A percentile compares a stretch with the other conserved stretches of the same genome.
phyloP scores from a whole-genome alignment of 768 basidiomycete genomes.

The Kwoniella europaea region DNA sequence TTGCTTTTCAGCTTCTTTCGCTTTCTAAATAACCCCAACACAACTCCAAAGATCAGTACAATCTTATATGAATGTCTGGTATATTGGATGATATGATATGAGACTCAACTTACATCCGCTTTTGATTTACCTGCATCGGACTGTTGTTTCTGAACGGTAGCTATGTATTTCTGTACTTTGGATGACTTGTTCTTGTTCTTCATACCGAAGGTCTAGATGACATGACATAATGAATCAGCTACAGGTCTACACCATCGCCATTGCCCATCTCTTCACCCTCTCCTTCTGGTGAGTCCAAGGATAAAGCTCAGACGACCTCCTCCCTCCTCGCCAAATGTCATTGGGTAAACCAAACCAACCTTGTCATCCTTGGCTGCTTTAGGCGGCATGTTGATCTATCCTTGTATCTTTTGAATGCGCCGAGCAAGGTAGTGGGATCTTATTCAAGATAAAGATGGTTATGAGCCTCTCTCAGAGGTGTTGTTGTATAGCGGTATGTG shows the following conservation, averaged over 20 bases:
- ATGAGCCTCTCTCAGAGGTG: not conserved
- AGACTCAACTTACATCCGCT: conserved; percentile 59
- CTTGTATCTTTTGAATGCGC: conserved; percentile 1
- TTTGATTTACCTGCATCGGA: conserved; percentile 77
- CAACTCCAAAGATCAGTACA: too few species aligned
- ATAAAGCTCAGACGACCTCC: not conserved
- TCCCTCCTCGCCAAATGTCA: not conserved
- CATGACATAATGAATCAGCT: not conserved
- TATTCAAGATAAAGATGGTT: not conserved
- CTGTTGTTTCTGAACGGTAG: conserved; percentile 77
- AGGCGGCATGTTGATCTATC: conserved; percentile 45
- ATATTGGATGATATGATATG: too few species aligned
- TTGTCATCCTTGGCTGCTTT: conserved; percentile 52
- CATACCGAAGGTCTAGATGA: conserved; percentile 59
- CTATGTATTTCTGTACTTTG: conserved; percentile 86
- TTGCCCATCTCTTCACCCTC: too few species aligned
- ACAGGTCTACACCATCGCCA: too few species aligned
- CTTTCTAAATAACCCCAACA: conserved; percentile 46
- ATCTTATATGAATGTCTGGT: too few species aligned
- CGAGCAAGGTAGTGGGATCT: conserved; percentile 3
- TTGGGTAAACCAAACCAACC: conserved; percentile 26
- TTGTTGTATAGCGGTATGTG: too few species aligned
- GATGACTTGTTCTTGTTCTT: conserved; percentile 71
- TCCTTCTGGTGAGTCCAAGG: not conserved
- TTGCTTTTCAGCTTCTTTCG: conserved; percentile 80